Evolutionary conservation across 139 green algal species (phyloP), one percentile per base, ranked within the genome.

Genomic region (Pedinophyceae sp.): DNA sequence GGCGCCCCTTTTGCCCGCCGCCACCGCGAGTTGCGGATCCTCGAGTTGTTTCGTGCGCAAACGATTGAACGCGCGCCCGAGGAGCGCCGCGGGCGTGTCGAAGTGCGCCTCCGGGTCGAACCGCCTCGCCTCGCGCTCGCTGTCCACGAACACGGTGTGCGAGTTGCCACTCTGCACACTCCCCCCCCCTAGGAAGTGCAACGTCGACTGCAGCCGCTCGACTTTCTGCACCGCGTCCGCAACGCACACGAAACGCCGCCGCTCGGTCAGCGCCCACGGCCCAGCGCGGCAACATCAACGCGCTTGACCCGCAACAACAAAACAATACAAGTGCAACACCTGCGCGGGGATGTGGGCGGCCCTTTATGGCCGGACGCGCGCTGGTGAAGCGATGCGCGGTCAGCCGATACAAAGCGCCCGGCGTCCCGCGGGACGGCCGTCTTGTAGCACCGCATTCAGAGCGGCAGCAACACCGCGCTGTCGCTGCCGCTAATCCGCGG

Each of bases 101-200:
- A 93, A 92, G 65, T 87, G 77, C 24, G 63, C 51, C 0, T 58
- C 69, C 1, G 84, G 52, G 30, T 76, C 60, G 58, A 93, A 93
- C 0, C 23, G 17, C 4, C 61, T 48, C 23, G 61, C 67, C 27
- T 78, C 70, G 27, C 50, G 41, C 38, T 68, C 54, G 25, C 58
- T 54, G 50, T 89, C 79, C 17, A 88, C 77, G 72, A 94, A 94
- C 13, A 94, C 69, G 2, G 62, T 76, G 59, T 86, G 74, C 52
- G 69, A 64, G 15, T 66, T 68, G 30, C 52, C 16, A 2, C 67
- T 55, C 6, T 64, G 48, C 10, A 62, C 63, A n/a, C n/a, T n/a
- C n/a, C n/a, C n/a, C n/a, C n/a, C n/a, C 24, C 88, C 87, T 10
- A 97, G 74, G 30, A 85, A 69, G 70, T 97, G 89, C 41, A 97